A percentile compares a stretch with the other conserved stretches of the same genome.
Evolutionary conservation across 2,329 filamentous ascomycete species (phyloP).

Genomic region (Claviceps sp.): DNA sequence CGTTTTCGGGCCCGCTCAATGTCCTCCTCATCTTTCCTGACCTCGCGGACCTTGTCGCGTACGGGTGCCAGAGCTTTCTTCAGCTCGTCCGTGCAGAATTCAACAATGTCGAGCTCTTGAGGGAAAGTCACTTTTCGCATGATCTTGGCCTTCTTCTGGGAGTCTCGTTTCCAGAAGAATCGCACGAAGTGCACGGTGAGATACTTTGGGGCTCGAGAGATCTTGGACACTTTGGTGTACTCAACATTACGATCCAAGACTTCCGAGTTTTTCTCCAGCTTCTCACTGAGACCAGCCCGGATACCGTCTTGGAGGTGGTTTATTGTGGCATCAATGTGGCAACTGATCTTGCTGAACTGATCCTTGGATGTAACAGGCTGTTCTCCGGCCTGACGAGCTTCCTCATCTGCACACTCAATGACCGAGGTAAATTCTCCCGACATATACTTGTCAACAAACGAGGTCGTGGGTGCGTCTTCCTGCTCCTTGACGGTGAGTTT

Average conservation of each 20-base stretch:
- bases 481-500: constrained; percentile 55
- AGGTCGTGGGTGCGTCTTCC: constrained; percentile 36
- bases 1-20: constrained; percentile 84
- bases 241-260: constrained; percentile 62
- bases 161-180: constrained; percentile 94
- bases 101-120: constrained; percentile 79
- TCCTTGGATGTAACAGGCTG: constrained; percentile 55
- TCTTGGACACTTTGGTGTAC: constrained; percentile 86
- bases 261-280: constrained; percentile 80
- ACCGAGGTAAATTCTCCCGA: constrained; percentile 65
- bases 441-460: constrained; percentile 87
- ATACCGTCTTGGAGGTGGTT: constrained; percentile 91
- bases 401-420: constrained; percentile 72
- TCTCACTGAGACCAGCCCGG: constrained; percentile 65
- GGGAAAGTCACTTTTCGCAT: constrained; percentile 98
- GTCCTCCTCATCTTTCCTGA: constrained; percentile 90
- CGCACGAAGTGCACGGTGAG: constrained; percentile 94
- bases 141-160: constrained; percentile 97
- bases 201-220: constrained; percentile 85
- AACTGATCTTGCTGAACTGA: constrained; percentile 76
- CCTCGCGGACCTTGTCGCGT: constrained; percentile 90
- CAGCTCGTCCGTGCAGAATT: constrained; percentile 89
- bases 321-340: constrained; percentile 76
- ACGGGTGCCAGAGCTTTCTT: constrained; percentile 74
- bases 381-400: constrained; percentile 62